Evolutionary conservation across 2,329 filamentous ascomycete species (phyloP), one percentile per base, ranked within the genome.

Genomic region (Cadophora malorum): DNA sequence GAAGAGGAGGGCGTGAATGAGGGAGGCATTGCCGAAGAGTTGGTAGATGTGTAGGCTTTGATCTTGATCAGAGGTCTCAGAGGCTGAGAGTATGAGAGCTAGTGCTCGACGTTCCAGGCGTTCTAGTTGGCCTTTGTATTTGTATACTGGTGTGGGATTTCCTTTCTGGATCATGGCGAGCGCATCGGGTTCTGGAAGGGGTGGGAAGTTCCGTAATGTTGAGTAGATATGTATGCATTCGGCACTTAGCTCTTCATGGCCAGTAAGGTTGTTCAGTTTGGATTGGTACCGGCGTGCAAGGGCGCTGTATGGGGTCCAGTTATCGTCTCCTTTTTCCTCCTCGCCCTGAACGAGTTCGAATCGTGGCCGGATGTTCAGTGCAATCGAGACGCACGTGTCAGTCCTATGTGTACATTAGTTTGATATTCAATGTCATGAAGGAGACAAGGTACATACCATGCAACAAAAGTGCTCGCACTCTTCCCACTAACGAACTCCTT

Each of bases 1-100:
- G 62, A 69, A 69, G 28, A 67, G 47, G 14, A 64, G 47, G 8
- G 66, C 64, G 45, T 69, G 67, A 10, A 69, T 58, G 1, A 66
- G 38, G 1, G 62, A 28, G 16, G 67, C 67, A 16, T 52, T 65
- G 25, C 64, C 59, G 49, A 69, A 65, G 14, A 69, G 64, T 38
- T 49, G 38, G 45, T 64, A 64, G 12, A 69, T 67, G 19, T 45
- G 33, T 9, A 47, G 23, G 16, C 16, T n/a, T n/a, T 41, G 10
- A 21, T 55, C 12, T 10, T 25, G 12, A 21, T 55, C n/a, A 10
- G 49, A n/a, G 19, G 62, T 28, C 7, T 55, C 31, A 4, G 62
- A 55, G 4, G 35, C 33, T 41, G 62, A 64, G 2, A 56, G 33
- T 10, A 56, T 25, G 21, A 64, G 49, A 6, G 62, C 50, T 21